These are phyloP conservation scores for Tolypocladium endophyticum DNA, from an alignment of 2,329 filamentous ascomycete species.

Conservation along the genomic window DNA sequence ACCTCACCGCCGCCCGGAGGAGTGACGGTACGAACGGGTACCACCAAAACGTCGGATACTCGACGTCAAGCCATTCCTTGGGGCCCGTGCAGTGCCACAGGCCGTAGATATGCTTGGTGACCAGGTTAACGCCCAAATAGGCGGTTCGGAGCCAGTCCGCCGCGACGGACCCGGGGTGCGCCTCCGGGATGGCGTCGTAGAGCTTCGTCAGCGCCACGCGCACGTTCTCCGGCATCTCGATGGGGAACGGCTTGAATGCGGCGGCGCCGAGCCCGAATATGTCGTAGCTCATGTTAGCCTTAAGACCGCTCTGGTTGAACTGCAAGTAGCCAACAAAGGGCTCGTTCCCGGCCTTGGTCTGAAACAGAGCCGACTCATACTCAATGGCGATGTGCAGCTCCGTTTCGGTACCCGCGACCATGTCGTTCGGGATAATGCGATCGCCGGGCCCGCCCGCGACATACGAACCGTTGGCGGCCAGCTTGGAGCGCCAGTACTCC, in stretches of 20 bases:
- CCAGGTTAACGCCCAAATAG: conserved; percentile 24
- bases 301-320: conserved; percentile 16
- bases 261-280: conserved; percentile 12
- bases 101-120: conserved; percentile 24
- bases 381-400: conserved; percentile 28
- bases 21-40: conserved; percentile 21
- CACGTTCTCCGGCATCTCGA: conserved; percentile 21
- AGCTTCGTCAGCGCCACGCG: conserved; percentile 17
- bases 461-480: conserved; percentile 10
- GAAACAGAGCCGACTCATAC: conserved; percentile 29
- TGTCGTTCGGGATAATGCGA: conserved; percentile 10
- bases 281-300: conserved; percentile 12
- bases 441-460: conserved; percentile 8
- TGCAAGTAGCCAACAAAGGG: conserved; percentile 21
- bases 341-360: conserved; percentile 25
- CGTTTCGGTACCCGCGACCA: conserved; percentile 9
- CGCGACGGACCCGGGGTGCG: conserved; percentile 14
- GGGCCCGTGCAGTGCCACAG: conserved; percentile 28
- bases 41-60: conserved; percentile 28
- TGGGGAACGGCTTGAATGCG: conserved; percentile 16
- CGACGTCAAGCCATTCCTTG: conserved; percentile 19
- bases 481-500: conserved; percentile 25
- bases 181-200: conserved; percentile 17
- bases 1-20: conserved; percentile 15
- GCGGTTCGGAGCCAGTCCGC: conserved; percentile 19